Evolutionary conservation across 2,329 filamentous ascomycete species (phyloP), one percentile per base, ranked within the genome.

Genomic region (Cadophora malorum): DNA sequence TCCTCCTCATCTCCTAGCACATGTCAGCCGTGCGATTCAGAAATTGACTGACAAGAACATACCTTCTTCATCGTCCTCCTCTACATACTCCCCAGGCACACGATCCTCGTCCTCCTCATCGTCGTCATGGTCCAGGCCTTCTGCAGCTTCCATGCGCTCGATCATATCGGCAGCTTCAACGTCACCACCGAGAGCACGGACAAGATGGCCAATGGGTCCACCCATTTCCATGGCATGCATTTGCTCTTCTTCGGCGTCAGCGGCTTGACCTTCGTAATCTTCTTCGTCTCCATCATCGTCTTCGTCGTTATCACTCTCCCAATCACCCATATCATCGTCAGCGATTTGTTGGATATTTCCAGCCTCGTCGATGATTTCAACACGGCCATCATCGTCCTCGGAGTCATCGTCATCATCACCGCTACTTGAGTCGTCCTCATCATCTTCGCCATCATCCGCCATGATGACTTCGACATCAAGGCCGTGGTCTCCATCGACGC

Each of bases 391-490:
- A 63, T 79, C 78, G 59, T 85, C 84, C 53, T 86, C 84, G 66
- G 85, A 82, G 35, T 88, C 86, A 59, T 84, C 84, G 8, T 88
- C 87, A 25, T 85, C 84, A 23, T 86, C 82, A 3, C 87, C 84
- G 1, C 83, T 85, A 38, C 88, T 88, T 12, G 89, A 88, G 64
- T 81, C 82, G 65, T 88, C 86, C 1, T 89, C 86, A 64, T 81
- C 82, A 67, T 88, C 86, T 1, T 89, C 87, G 14, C 88, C 89
- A 63, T 89, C 89, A 45, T 88, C 86, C 8, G 90, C 91, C 83
- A 97, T 92, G 70, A 97, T 92, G 73, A 98, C 88, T 80, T 91
- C 88, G 67, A 91, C 86, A 64, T 80, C 75, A 16, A 90, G 83
- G 28, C 83, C 85, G 56, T 87, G 84, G 56, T 90, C 86, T 47